Percentiles rank a stretch among this genome's conserved stretches.
phyloP scores from a whole-genome alignment of 1,139 yeast genomes.

The Kurtzmaniella quercitrusa region DNA sequence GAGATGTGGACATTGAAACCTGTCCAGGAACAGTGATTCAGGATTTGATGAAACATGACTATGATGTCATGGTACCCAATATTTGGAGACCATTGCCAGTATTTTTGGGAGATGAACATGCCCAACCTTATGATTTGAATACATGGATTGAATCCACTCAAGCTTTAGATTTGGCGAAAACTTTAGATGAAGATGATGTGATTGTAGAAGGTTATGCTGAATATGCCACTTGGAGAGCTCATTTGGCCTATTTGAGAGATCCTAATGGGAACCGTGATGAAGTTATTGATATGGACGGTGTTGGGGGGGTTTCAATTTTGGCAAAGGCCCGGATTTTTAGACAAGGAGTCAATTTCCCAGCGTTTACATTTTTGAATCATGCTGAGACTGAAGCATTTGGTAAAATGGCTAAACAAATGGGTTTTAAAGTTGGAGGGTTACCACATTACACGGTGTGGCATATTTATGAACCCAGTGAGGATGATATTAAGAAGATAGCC shows the following conservation, averaged over 20 bases:
- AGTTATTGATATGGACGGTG: constrained; percentile 74
- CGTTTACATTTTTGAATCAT: constrained; percentile 82
- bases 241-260: constrained; percentile 70
- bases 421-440: constrained; percentile 76
- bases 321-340: constrained; percentile 82
- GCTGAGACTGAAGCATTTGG: constrained; percentile 95
- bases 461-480: constrained; percentile 86
- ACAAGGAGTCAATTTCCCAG: constrained; percentile 83
- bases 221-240: constrained; percentile 85
- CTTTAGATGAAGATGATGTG: constrained; percentile 75
- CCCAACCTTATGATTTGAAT: constrained; percentile 78
- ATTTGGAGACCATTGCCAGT: constrained; percentile 86
- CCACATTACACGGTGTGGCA: constrained; percentile 92
- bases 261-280: constrained; percentile 61
- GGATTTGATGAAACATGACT: constrained; percentile 67
- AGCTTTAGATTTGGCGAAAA: constrained; percentile 62
- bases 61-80: constrained; percentile 84
- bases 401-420: constrained; percentile 78
- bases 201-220: constrained; percentile 91
- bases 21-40: constrained; percentile 78
- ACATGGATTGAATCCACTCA: constrained; percentile 83
- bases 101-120: constrained; percentile 58
- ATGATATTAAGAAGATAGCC: constrained; percentile 74
- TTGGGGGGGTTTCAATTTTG: constrained; percentile 84
- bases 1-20: constrained; percentile 85